A percentile compares a stretch with the other conserved stretches of the same genome.
Evolutionary conservation across 164 flowering plant genomes (phyloP).

Genomic region (Magnolia changhungtana): DNA sequence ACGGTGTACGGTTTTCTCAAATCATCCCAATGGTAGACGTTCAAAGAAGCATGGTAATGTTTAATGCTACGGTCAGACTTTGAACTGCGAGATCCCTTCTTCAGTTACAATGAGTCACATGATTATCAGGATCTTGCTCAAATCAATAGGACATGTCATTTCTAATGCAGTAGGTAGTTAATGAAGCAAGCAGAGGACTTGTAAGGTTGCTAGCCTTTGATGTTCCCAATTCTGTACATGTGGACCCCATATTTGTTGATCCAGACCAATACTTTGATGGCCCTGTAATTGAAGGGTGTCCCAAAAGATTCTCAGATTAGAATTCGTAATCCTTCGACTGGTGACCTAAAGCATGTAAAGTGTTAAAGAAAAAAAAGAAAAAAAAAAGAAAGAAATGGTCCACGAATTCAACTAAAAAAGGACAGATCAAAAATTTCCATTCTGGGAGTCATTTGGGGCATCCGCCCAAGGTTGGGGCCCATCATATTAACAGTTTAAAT

Average conservation of each 20-base stretch:
- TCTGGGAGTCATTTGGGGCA: not conserved
- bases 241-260: no score
- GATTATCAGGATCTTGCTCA: not conserved
- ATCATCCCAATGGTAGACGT: no score
- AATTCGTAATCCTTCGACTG: not conserved
- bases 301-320: no score
- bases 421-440: not conserved
- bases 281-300: no score
- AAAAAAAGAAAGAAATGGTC: not conserved
- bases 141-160: not conserved
- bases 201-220: no score
- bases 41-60: no score
- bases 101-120: conserved; percentile 6
- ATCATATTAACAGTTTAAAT: not conserved
- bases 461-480: not conserved
- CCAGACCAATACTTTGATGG: no score
- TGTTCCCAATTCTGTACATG: no score
- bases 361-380: not conserved
- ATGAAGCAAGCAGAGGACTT: no score
- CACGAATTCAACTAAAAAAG: not conserved
- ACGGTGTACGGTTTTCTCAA: no score
- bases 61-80: conserved; percentile 25
- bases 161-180: not conserved
- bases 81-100: conserved; percentile 40
- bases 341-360: not conserved